phyloP scores from a whole-genome alignment of 176 grass and related monocot genomes.

The Chrysopogon serrulatus region DNA sequence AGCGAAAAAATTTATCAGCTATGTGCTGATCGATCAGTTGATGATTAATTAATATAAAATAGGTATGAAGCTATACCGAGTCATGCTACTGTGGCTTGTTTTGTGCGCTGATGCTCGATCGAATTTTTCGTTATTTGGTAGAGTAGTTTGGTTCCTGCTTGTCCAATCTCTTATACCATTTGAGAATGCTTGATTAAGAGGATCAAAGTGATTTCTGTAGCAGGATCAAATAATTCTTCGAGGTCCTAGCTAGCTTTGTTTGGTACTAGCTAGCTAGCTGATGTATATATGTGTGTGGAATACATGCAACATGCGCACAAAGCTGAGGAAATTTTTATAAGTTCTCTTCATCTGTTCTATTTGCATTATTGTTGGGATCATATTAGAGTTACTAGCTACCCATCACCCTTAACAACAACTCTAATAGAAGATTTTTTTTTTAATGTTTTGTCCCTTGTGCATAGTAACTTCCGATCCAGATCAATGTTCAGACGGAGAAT shows the following conservation, averaged over 20 bases:
- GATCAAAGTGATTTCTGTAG: background rate
- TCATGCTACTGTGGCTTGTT: background rate
- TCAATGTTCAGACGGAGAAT: background rate
- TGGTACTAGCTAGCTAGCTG: background rate
- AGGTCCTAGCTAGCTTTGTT: background rate
- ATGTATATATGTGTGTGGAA: conserved; percentile 8
- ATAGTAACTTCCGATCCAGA: background rate
- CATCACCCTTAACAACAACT: background rate
- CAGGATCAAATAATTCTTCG: background rate
- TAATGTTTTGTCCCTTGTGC: background rate
- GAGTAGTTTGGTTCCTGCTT: conserved; percentile 3
- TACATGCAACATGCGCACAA: background rate
- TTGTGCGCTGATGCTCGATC: background rate
- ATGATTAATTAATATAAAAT: background rate
- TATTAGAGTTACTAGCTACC: background rate
- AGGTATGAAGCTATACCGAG: conserved; percentile 6
- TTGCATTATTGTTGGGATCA: background rate
- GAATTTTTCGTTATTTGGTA: background rate
- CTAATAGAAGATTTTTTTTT: background rate
- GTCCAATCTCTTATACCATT: background rate
- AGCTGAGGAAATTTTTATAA: background rate
- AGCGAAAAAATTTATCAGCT: background rate
- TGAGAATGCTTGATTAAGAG: background rate
- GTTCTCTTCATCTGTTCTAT: background rate
- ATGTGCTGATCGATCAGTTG: background rate